A percentile compares a stretch with the other conserved stretches of the same genome.
These are phyloP conservation scores for Nothophytophthora sp. DNA, from an alignment of 352 stramenopile genomes.

Conservation along the genomic window DNA sequence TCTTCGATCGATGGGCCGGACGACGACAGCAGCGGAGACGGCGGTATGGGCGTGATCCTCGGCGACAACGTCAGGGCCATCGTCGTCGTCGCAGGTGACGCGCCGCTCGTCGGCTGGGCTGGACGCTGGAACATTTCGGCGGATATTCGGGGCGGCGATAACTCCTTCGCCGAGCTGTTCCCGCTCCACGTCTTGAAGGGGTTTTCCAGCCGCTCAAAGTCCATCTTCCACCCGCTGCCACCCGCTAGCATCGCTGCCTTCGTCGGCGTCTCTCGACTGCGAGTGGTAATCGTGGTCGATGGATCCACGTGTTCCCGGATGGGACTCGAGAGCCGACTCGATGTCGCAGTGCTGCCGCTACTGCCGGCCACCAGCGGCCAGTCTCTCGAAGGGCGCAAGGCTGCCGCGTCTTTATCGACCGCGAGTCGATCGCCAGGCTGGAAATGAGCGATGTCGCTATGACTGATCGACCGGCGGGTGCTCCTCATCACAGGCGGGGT, in stretches of 20 bases:
- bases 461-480: slow-evolving; percentile 60
- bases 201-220: slow-evolving; percentile 71
- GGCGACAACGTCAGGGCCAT: slow-evolving; percentile 23
- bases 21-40: slow-evolving; percentile 16
- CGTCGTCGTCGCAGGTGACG: slow-evolving; percentile 31
- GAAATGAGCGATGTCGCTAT: slow-evolving; percentile 46
- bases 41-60: slow-evolving; percentile 8
- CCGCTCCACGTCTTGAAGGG: slow-evolving; percentile 79
- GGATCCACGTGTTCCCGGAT: slow-evolving; percentile 16
- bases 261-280: slow-evolving; percentile 8
- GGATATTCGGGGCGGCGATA: slow-evolving; percentile 42
- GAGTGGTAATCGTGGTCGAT: slow-evolving; percentile 5
- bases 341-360: slow-evolving; percentile 17
- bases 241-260: slow-evolving; percentile 10
- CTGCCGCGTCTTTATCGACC: slow-evolving; percentile 17
- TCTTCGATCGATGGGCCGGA: slow-evolving; percentile 10
- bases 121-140: slow-evolving; percentile 56
- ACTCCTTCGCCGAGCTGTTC: slow-evolving; percentile 34
- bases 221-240: slow-evolving; percentile 51
- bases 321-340: slow-evolving; percentile 31
- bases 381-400: slow-evolving; percentile 41
- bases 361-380: slow-evolving; percentile 34
- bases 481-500: slow-evolving; percentile 49
- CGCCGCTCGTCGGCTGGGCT: slow-evolving; percentile 24
- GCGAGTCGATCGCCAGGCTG: slow-evolving; percentile 18